Evolutionary conservation across 176 grass and related monocot genomes (phyloP).

Genomic region (Cenchrus americanus): DNA sequence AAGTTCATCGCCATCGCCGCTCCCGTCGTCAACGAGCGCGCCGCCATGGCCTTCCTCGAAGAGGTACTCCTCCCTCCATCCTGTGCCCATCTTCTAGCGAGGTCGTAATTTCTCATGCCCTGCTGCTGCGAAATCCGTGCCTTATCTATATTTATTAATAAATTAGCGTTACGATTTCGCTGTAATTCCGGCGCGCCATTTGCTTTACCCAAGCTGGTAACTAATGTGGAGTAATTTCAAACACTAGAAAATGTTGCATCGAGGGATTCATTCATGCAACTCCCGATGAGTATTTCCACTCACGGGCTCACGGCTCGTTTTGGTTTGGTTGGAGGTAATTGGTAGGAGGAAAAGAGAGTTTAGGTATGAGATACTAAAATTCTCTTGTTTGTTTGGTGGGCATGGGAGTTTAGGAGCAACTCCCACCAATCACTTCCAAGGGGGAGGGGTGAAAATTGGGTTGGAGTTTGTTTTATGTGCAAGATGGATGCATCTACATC

Average conservation of each 20-base stretch:
- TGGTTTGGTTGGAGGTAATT: too few relatives aligned
- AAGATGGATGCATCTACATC: too few relatives aligned
- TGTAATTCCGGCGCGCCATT: not conserved
- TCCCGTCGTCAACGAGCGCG: conserved; percentile 63
- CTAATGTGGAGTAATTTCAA: not conserved
- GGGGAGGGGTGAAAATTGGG: too few relatives aligned
- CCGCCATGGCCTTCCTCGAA: conserved; percentile 66
- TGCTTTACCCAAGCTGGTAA: not conserved
- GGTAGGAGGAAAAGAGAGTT: too few relatives aligned
- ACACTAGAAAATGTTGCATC: not conserved
- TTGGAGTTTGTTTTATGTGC: too few relatives aligned
- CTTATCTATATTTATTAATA: not conserved
- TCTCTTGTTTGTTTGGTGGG: too few relatives aligned
- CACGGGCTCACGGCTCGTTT: too few relatives aligned
- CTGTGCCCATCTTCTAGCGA: not conserved
- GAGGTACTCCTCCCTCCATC: conserved; percentile 30
- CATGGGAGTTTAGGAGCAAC: too few relatives aligned
- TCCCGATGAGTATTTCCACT: not conserved
- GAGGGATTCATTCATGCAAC: not conserved
- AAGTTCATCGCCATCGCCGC: conserved; percentile 72
- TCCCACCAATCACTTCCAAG: too few relatives aligned
- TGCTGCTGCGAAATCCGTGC: not conserved
- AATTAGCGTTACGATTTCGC: not conserved
- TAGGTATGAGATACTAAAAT: too few relatives aligned
- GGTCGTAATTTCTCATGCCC: not conserved